Evolutionary conservation across 441 rosid species (phyloP), one percentile per base, ranked within the genome.

Genomic region (Brassica hybrid): DNA sequence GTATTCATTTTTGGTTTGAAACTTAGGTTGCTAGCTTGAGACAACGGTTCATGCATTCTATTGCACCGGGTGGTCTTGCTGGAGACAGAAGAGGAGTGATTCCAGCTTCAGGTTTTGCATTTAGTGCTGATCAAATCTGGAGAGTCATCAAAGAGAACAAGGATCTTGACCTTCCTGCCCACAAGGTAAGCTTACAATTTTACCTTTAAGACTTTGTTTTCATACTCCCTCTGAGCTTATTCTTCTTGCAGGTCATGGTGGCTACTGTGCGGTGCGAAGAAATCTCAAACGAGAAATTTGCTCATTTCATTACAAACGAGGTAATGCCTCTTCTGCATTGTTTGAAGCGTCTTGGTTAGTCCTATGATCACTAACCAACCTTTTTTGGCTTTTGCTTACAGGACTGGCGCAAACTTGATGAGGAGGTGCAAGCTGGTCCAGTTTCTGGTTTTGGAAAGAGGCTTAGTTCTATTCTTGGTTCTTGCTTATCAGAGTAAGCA

Each of bases 141-240:
- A 90, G 87, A 83, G 91, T 96, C 38, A 96, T 96, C 43, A 96
- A 94, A 81, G 98, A 96, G 81, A 96, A 96, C 77, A 96, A 85
- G 81, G 98, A 96, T 87, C 97, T 96, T 65, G 99, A 96, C 80
- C 97, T 96, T 81, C 99, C 99, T 56, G 99, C 99, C 1, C 99
- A 96, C 83, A 96, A 96, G 95, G 99, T 96, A 27, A 80, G 48
- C 74, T 48, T 57, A 67, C 23, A 57, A 36, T 65, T 6, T 14
- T 25, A 71, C 36, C 23, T 79, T 27, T 41, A 6, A 6, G 5
- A 27, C 14, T 18, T 69, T 63, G 6, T 36, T 36, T 69, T 57
- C n/a, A 4, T 13, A 8, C 58, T 43, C 58, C 17, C 36, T 59
- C 63, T 71, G 16, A 65, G 34, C 71, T 57, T 41, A 45, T 36